phyloP scores from a whole-genome alignment of 1,284 basidiomycete species.

The Rhodotorula sp. region DNA sequence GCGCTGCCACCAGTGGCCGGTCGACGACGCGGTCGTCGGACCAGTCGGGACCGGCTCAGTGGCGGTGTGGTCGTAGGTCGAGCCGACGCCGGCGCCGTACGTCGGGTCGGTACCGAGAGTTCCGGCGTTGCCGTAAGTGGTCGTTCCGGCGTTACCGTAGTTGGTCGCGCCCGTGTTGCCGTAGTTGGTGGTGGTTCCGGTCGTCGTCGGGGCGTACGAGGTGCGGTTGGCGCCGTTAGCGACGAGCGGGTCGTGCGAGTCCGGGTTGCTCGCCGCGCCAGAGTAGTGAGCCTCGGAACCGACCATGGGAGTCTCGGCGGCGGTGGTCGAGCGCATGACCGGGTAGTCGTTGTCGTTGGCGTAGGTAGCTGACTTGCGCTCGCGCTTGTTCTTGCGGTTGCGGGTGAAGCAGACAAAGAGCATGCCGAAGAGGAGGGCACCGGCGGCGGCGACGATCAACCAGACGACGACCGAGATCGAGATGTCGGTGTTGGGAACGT shows the following conservation, averaged over 20 bases:
- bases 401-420: slow-evolving; percentile 37
- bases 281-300: slow-evolving; percentile 1
- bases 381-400: slow-evolving; percentile 10
- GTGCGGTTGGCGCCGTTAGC: slow-evolving; percentile 8
- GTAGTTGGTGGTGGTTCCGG: slow-evolving; percentile 1
- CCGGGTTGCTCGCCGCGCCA: slow-evolving; percentile 10
- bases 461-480: slow-evolving; percentile 18
- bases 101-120: neutral
- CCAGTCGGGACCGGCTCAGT: neutral
- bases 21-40: slow-evolving; percentile 5
- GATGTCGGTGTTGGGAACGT: slow-evolving; percentile 18
- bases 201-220: neutral
- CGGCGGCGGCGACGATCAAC: slow-evolving; percentile 37
- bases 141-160: neutral
- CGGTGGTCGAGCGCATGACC: slow-evolving; percentile 20
- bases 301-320: neutral
- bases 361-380: slow-evolving; percentile 13
- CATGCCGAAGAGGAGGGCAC: slow-evolving; percentile 22
- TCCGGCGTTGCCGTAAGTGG: neutral
- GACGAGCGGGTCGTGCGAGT: slow-evolving; percentile 20
- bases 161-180: neutral
- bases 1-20: slow-evolving; percentile 32
- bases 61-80: slow-evolving; percentile 4
- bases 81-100: neutral
- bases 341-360: slow-evolving; percentile 16